Conservation (phyloP, 768 basidiomycete species). For the Brasilioporus rufonigricans region DNA sequence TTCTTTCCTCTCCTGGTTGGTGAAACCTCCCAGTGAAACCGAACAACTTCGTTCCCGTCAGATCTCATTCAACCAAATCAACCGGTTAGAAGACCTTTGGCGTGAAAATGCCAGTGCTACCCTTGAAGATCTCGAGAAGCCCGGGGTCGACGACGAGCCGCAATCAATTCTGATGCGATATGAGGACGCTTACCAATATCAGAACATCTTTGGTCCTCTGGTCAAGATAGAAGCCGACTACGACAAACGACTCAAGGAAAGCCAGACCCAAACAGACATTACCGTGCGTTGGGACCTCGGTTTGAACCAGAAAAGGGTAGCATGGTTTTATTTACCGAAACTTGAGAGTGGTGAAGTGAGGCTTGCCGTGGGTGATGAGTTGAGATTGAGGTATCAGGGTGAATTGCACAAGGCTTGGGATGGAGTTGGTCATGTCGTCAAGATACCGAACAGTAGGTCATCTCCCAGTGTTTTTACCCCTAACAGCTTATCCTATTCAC, state of each 20-base stretch:
- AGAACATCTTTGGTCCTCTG: conserved; percentile 98
- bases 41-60: conserved; percentile 96
- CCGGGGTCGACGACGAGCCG: conserved; percentile 97
- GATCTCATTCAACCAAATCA: conserved; percentile 96
- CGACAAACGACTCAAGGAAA: conserved; percentile 96
- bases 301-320: conserved; percentile 97
- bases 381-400: conserved; percentile 85
- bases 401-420: conserved; percentile 95
- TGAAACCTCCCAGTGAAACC: conserved; percentile 94
- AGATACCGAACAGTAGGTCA: conserved; percentile 93
- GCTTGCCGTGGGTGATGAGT: conserved; percentile 93
- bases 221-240: conserved; percentile 99
- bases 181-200: conserved; percentile 99
- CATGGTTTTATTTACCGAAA: conserved; percentile 96
- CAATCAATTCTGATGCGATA: conserved; percentile 88
- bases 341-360: conserved; percentile 97
- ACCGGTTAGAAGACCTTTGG: conserved; percentile 97
- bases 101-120: conserved; percentile 93
- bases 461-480: not conserved
- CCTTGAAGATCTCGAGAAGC: conserved; percentile 95
- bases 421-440: conserved; percentile 96
- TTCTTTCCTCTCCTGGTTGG: conserved; percentile 98
- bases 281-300: conserved; percentile 97
- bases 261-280: conserved; percentile 97
- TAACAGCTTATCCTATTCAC: conserved; percentile 11